Base-by-base conservation (phyloP, 208 protist genomes). In the Leishmania arabica region DNA sequence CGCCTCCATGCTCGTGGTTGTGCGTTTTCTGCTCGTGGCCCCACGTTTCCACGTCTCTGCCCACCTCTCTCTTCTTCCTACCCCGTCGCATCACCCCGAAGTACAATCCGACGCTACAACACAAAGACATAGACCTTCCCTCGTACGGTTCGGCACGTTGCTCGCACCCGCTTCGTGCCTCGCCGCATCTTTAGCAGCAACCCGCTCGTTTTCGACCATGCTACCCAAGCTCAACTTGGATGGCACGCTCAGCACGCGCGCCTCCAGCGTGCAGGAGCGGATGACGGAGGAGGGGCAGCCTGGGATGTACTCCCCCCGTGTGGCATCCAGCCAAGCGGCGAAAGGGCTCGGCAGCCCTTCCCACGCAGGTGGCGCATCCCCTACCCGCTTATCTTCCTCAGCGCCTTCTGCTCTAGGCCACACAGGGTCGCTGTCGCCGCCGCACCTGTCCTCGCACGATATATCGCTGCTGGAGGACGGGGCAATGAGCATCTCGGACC, bases 191-290 rank as follows among this genome's bases (percentile, higher is more conserved):
- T 72, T 42, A 53, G 21, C 68, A 6, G 45, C 19, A 15, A 24
- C 7, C 24, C 27, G 17, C 42, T 72, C 21, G 42, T 19, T 49
- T 8, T 45, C 21, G 27, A 0, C 15, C 42, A 75, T 89, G 71
- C 70, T 86, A 13, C 89, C 90, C 0, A 88, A 82, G 24, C 76
- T 95, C n/a, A 89, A 89, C 75, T 64, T 93, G 13, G 90, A 95
- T 75, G 82, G 86, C 45, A 84, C 85, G 40, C 81, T 92, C 53
- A 88, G 87, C 37, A 87, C 90, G 85, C 88, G 80, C 45, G 78
- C 78, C 47, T 84, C 83, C 72, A 85, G n/a, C 27, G 65, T 89
- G 87, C 82, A 84, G 84, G 89, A 90, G 78, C 78, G 78, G 24
- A 73, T 82, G 47, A 84, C 54, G 31, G 86, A 90, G 68, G 85